Base-by-base conservation (phyloP, 2,329 filamentous ascomycete species). In the Neonectria coccinea region DNA sequence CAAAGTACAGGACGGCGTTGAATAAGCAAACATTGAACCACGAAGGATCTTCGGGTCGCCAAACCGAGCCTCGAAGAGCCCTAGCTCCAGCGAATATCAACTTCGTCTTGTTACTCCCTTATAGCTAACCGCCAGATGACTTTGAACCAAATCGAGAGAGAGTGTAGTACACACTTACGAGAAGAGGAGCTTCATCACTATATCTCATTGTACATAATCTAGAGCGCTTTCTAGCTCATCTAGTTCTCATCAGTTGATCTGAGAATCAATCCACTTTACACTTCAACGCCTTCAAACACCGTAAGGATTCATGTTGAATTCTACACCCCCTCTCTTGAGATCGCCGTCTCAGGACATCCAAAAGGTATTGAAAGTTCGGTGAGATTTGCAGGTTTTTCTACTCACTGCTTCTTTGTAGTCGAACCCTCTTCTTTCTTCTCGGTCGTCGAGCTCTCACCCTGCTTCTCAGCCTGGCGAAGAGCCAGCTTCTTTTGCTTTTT, bases 401-500 rank as follows among this genome's bases (percentile, higher is more conserved):
- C 45, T 36, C 55, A 72, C 25, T 69, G 60, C 59, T 70, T 70
- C 52, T 70, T 53, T 4, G 68, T 60, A 27, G 68, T 68, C 7
- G 69, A 58, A 4, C 67, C 59, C 58, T 71, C 69, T 5, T 68
- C 67, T 2, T 69, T 52, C 61, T 72, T 72, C 50, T 52, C 47
- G 3, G 45, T 27, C 8, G 52, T 45, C 14, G 70, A 62, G 3
- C 22, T 27, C n/a, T 55, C 41, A 11, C 27, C 55, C n/a, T 36
- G 48, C 41, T 45, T 29, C 41, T 63, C 67, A 7, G 67, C 67
- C 45, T 56, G 53, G 20, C 72, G 72, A 25, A 74, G 56, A 55
- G 72, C 72, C 29, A 74, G 70, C 62, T 74, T 74, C 69, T 82
- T 80, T 67, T 84, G 81, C 79, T 85, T 85, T 70, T 85, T 83